phyloP scores from a whole-genome alignment of 108 stramenopile genomes.

The Nannochloropsis salina region DNA sequence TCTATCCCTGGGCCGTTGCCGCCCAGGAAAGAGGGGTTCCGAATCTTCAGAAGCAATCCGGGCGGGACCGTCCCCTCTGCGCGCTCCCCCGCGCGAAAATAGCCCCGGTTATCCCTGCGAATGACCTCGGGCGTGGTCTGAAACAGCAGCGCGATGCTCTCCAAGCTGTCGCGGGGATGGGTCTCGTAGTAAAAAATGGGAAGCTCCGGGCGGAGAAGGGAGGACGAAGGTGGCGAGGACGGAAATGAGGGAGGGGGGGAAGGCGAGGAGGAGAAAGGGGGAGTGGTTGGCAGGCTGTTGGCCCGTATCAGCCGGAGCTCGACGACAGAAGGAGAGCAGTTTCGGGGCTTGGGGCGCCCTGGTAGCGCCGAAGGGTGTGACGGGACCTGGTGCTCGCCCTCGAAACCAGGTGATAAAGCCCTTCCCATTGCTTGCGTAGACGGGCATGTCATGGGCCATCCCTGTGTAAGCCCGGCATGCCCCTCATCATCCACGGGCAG shows the following conservation, averaged over 20 bases:
- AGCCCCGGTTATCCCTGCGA: not conserved
- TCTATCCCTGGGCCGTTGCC: not conserved
- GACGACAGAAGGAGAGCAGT: not conserved
- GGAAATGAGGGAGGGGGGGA: not conserved
- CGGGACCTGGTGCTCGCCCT: not conserved
- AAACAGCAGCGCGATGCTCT: not conserved
- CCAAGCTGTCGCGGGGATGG: not conserved
- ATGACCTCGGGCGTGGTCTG: not conserved
- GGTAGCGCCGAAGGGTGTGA: not conserved
- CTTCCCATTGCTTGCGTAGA: too few species aligned
- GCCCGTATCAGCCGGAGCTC: not conserved
- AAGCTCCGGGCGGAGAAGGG: not conserved
- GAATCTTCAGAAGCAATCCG: not conserved
- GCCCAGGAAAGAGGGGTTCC: not conserved
- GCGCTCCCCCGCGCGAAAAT: not conserved
- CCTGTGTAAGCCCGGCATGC: not conserved
- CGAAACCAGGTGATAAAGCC: too few species aligned
- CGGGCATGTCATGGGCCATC: too few species aligned
- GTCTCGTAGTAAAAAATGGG: conserved; percentile 7
- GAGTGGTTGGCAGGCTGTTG: not conserved
- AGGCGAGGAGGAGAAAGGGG: not conserved
- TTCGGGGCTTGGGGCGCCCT: not conserved
- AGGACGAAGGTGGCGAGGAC: not conserved
- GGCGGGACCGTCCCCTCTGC: not conserved
- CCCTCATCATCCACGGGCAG: not conserved